A percentile compares a stretch with the other conserved stretches of the same genome.
Conservation (phyloP, 441 rosid genomes). For the Hura crepitans region DNA sequence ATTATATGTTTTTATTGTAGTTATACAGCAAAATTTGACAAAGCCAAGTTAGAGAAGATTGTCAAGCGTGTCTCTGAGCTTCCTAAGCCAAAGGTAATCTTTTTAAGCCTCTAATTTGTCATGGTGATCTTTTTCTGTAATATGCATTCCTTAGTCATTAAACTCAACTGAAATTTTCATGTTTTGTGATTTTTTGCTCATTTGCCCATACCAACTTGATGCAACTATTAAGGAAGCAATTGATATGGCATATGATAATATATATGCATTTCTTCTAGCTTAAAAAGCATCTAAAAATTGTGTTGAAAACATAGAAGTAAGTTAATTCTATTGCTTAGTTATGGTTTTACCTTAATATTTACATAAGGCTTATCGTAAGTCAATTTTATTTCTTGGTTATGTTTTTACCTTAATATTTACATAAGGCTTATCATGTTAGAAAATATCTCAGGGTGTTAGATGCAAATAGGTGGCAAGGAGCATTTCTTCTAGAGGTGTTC, state of each 20-base stretch:
- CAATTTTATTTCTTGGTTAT: conserved; percentile 4
- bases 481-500: conserved; percentile 87
- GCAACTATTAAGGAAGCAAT: conserved; percentile 58
- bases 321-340: conserved; percentile 21
- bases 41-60: conserved; percentile 51
- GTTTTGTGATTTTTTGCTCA: conserved; percentile 8
- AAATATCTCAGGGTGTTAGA: conserved; percentile 63
- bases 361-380: conserved; percentile 51
- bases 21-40: conserved; percentile 78
- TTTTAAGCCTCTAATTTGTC: not conserved
- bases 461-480: conserved; percentile 87
- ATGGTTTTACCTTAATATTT: conserved; percentile 14
- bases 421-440: not conserved
- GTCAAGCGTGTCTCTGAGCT: conserved; percentile 65
- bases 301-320: conserved; percentile 81
- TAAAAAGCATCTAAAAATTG: conserved; percentile 60
- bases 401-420: conserved; percentile 11
- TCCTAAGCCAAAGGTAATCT: conserved; percentile 61
- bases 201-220: conserved; percentile 58
- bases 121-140: conserved; percentile 2
- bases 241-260: conserved; percentile 88
- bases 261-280: conserved; percentile 77
- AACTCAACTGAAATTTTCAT: not conserved
- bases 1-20: conserved; percentile 34
- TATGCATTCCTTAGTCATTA: conserved; percentile 1